These are phyloP conservation scores for Pleomassaria siparia DNA, from an alignment of 2,329 filamentous ascomycete genomes.

Conservation along the genomic window DNA sequence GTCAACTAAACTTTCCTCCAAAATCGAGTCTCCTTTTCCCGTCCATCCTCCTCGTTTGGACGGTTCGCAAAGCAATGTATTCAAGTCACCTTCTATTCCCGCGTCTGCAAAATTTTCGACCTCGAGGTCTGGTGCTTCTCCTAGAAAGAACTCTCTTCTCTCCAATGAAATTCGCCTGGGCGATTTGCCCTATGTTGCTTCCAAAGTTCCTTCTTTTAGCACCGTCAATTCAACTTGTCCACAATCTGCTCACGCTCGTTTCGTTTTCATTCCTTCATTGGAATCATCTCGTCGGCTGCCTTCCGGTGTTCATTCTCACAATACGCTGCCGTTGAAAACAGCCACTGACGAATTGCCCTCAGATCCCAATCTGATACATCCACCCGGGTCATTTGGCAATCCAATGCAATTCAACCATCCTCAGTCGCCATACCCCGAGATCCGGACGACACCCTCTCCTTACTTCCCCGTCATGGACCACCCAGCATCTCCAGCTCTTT, in stretches of 20 bases:
- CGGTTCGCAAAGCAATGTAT: conserved; percentile 18
- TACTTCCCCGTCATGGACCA: conserved; percentile 47
- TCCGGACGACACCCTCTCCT: conserved; percentile 43
- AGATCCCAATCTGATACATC: conserved; percentile 63
- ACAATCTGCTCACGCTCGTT: conserved; percentile 18
- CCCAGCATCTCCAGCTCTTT: conserved; percentile 66
- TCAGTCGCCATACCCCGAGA: conserved; percentile 46
- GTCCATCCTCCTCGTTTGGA: conserved; percentile 10
- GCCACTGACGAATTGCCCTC: conserved; percentile 6
- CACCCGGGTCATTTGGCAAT: conserved; percentile 40
- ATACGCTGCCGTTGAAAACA: not conserved
- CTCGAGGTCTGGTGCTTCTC: conserved; percentile 6
- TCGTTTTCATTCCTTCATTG: conserved; percentile 21
- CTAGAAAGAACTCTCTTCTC: conserved; percentile 28
- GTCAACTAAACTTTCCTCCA: conserved; percentile 45
- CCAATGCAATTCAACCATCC: conserved; percentile 42
- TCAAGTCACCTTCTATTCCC: conserved; percentile 37
- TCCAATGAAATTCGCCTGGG: conserved; percentile 26
- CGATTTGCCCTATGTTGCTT: conserved; percentile 12
- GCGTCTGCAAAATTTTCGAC: conserved; percentile 44
- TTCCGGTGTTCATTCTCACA: conserved; percentile 7
- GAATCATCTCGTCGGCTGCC: conserved; percentile 47
- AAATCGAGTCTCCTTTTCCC: conserved; percentile 25
- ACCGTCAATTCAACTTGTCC: conserved; percentile 13
- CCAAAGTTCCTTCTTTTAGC: conserved; percentile 8